Conservation (phyloP, 2,329 filamentous ascomycete genomes). For the Aspergillus jensenii region DNA sequence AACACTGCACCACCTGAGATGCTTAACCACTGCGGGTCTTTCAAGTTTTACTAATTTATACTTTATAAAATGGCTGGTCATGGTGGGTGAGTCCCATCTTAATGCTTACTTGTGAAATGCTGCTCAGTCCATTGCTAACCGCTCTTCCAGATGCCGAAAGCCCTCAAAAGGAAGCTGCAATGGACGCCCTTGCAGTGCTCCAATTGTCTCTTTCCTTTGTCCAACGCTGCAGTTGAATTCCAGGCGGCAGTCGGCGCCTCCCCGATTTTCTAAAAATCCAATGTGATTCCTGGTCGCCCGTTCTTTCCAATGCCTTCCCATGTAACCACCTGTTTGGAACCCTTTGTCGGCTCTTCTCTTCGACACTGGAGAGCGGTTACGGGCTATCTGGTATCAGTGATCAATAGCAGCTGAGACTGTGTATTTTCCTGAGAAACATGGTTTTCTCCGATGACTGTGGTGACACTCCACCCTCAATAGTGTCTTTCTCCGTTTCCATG, state of each 20-base stretch:
- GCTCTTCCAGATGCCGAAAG: not conserved
- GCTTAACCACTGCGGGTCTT: not conserved
- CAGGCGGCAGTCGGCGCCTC: not conserved
- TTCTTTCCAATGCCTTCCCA: not conserved
- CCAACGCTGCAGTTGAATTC: slow-evolving; percentile 15
- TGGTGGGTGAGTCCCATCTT: not conserved
- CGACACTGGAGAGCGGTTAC: not conserved
- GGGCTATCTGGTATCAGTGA: no score
- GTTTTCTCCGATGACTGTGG: slow-evolving; percentile 8
- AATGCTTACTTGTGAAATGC: not conserved
- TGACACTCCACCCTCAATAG: slow-evolving; percentile 11
- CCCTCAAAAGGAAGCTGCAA: slow-evolving; percentile 11
- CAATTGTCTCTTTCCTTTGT: slow-evolving; percentile 15
- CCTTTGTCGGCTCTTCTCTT: not conserved
- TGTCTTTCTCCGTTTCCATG: slow-evolving; percentile 23
- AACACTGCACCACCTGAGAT: slow-evolving; percentile 13
- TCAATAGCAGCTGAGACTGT: not conserved
- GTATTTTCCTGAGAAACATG: not conserved
- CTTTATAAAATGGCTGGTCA: not conserved
- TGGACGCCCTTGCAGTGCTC: slow-evolving; percentile 11
- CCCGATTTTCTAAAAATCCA: not conserved
- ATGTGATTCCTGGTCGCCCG: not conserved
- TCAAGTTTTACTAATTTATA: not conserved
- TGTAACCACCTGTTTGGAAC: not conserved
- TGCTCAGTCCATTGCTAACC: not conserved